phyloP scores from a whole-genome alignment of 805 yeast genomes.

The Starmerella khaoyaiensis region DNA sequence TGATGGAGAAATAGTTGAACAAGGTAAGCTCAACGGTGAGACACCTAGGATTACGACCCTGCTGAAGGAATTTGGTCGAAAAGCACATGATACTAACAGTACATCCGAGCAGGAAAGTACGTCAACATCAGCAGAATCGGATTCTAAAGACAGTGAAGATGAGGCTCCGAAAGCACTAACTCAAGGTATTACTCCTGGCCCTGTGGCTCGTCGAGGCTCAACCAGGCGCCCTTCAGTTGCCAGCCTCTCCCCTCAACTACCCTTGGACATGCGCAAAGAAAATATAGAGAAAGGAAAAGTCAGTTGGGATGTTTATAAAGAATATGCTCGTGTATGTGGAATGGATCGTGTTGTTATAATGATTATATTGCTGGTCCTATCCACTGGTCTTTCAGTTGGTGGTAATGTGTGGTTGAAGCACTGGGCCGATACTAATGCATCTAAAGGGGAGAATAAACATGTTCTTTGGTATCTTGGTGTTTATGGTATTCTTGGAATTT shows the following conservation, averaged over 20 bases:
- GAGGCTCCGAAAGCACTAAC: constrained; percentile 23
- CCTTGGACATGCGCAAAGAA: constrained; percentile 38
- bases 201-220: constrained; percentile 18
- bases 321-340: constrained; percentile 82
- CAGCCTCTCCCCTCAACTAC: constrained; percentile 31
- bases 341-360: constrained; percentile 48
- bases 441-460: constrained; percentile 55
- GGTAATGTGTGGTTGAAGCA: constrained; percentile 89
- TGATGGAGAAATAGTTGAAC: constrained; percentile 33
- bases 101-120: not conserved
- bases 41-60: constrained; percentile 15
- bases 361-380: constrained; percentile 40
- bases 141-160: constrained; percentile 8
- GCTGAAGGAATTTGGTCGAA: constrained; percentile 19
- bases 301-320: constrained; percentile 68
- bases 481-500: constrained; percentile 62
- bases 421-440: constrained; percentile 87
- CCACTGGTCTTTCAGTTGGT: constrained; percentile 49
- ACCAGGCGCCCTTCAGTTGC: constrained; percentile 53
- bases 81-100: not conserved
- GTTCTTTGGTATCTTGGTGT: constrained; percentile 59
- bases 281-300: constrained; percentile 89
- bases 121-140: not conserved
- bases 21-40: constrained; percentile 22
- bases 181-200: not conserved